phyloP scores from a whole-genome alignment of 345 rosid species.

The Hibiscus syriacus region DNA sequence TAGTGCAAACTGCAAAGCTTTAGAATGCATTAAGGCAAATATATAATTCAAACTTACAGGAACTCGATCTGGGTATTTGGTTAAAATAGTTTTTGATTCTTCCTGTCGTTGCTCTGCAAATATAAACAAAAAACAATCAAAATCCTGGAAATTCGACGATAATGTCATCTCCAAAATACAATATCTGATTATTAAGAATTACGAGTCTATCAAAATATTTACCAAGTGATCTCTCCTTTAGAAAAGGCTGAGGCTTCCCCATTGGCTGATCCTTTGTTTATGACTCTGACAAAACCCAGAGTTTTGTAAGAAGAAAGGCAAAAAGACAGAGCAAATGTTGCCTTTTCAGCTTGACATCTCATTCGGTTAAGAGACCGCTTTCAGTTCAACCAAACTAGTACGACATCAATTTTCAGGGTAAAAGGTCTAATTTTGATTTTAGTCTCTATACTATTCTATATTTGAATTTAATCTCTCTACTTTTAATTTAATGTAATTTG shows the following conservation, averaged over 20 bases:
- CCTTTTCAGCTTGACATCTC: no score
- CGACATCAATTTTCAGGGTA: not conserved
- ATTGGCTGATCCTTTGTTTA: not conserved
- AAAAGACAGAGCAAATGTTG: no score
- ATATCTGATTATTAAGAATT: no score
- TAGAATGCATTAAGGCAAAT: not conserved
- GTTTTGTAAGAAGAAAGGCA: not conserved
- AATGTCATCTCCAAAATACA: no score
- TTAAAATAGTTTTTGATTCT: not conserved
- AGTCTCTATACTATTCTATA: no score
- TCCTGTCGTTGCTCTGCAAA: not conserved
- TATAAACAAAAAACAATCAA: not conserved
- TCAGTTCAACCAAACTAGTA: not conserved
- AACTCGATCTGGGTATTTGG: not conserved
- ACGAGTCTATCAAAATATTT: no score
- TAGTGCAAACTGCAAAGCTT: not conserved
- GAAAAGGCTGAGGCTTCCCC: not conserved
- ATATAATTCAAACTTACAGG: not conserved
- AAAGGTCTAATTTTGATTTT: no score
- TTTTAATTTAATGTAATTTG: no score
- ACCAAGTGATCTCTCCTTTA: not conserved
- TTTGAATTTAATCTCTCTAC: no score
- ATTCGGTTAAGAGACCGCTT: not conserved
- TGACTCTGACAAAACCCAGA: not conserved
- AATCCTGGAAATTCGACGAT: no score